A percentile compares a stretch with the other conserved stretches of the same genome.
Evolutionary conservation across 2,329 filamentous ascomycete species (phyloP).

Genomic region (Ophiocordyceps unilateralis): DNA sequence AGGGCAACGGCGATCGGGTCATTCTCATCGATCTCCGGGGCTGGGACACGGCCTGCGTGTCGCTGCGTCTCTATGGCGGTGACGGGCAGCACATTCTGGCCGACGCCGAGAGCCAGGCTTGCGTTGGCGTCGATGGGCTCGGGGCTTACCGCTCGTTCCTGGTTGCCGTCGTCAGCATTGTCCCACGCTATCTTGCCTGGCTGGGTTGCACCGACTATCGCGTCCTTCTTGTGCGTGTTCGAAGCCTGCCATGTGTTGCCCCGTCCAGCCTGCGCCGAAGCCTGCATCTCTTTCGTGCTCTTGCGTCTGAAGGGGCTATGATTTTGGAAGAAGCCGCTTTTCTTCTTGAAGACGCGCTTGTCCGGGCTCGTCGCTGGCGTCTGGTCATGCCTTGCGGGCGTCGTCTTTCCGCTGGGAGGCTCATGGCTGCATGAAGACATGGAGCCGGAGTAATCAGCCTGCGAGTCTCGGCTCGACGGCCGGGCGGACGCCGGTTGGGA

Average conservation of each 20-base stretch:
- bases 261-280: conserved; percentile 18
- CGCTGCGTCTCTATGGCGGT: conserved; percentile 52
- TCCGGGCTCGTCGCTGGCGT: conserved; percentile 35
- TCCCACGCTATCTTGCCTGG: too few species aligned
- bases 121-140: conserved; percentile 83
- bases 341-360: conserved; percentile 50
- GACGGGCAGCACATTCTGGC: conserved; percentile 91
- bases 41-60: conserved; percentile 11
- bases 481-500: conserved; percentile 41
- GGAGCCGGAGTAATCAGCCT: conserved; percentile 79
- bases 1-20: conserved; percentile 88
- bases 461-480: conserved; percentile 71
- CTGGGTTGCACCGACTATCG: background rate
- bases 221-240: conserved; percentile 6
- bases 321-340: conserved; percentile 82
- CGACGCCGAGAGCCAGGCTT: conserved; percentile 83
- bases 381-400: conserved; percentile 50
- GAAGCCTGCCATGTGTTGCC: conserved; percentile 43
- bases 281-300: conserved; percentile 56
- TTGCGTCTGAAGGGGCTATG: conserved; percentile 86
- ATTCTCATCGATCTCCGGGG: conserved; percentile 36
- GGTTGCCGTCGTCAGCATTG: background rate
- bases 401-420: conserved; percentile 53
- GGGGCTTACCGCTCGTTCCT: conserved; percentile 43
- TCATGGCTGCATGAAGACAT: conserved; percentile 82